Evolutionary conservation across 352 stramenopile species (phyloP).

Genomic region (Labyrinthula sp.): DNA sequence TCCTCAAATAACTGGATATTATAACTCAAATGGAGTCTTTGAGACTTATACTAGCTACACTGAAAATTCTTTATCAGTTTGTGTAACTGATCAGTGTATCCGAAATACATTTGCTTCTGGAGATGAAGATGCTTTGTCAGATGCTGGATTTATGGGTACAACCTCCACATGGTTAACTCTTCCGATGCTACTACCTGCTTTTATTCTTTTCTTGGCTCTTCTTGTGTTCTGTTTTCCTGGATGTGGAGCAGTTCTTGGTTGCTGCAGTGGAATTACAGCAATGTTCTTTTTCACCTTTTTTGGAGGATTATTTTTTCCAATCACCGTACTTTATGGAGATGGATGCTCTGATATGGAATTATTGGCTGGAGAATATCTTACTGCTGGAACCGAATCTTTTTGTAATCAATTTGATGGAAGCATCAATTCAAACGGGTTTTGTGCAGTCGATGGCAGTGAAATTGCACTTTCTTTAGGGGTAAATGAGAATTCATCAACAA

Average conservation of each 20-base stretch:
- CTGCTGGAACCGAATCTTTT: no score
- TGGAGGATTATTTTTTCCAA: slow-evolving; percentile 9
- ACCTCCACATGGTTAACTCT: not conserved
- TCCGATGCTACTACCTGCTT: slow-evolving; percentile 1
- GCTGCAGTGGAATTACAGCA: slow-evolving; percentile 4
- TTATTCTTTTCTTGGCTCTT: slow-evolving; percentile 7
- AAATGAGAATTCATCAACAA: no score
- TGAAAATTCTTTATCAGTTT: no score
- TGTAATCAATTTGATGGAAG: no score
- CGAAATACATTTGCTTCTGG: slow-evolving; percentile 10
- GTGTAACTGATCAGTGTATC: slow-evolving; percentile 19
- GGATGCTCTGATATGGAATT: slow-evolving; percentile 6
- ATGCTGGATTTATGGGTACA: not conserved
- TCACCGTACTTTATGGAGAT: slow-evolving; percentile 12
- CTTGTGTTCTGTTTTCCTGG: not conserved
- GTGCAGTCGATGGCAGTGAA: no score
- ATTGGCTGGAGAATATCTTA: no score
- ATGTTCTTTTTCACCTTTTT: slow-evolving; percentile 18
- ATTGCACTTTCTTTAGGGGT: no score
- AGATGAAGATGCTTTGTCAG: slow-evolving; percentile 1
- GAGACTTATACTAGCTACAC: no score
- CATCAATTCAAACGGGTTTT: slow-evolving; percentile 2
- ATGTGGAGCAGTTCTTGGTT: slow-evolving; percentile 8
- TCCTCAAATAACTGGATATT: no score
- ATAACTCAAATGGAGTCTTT: no score